Conservation (phyloP, 371 early-diverging fungal species). For the Mucor saturninus region DNA sequence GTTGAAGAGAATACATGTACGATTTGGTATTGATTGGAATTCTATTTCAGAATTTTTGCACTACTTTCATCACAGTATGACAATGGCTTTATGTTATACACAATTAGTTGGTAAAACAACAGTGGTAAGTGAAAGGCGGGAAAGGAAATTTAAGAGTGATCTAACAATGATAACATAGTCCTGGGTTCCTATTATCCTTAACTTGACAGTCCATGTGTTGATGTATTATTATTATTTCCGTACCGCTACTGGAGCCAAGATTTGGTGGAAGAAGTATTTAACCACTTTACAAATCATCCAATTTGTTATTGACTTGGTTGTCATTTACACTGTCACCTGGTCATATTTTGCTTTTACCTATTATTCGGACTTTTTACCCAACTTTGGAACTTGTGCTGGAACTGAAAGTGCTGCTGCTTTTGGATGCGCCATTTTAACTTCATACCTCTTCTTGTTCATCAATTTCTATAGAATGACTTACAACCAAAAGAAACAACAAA, state of each 20-base stretch:
- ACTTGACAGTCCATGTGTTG: conserved; percentile 86
- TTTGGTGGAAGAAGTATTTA: conserved; percentile 91
- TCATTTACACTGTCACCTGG: conserved; percentile 77
- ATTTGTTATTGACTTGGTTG: conserved; percentile 80
- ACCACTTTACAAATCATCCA: conserved; percentile 89
- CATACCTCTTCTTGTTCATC: conserved; percentile 84
- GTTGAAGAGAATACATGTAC: not conserved
- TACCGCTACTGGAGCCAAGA: conserved; percentile 75
- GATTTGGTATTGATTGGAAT: not conserved
- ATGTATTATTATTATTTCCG: conserved; percentile 93
- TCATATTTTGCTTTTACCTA: conserved; percentile 70
- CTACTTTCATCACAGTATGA: conserved; percentile 86
- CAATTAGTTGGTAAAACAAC: conserved; percentile 78
- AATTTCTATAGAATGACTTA: conserved; percentile 86
- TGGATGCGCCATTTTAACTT: conserved; percentile 76
- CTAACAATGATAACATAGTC: not conserved
- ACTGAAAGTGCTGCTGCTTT: conserved; percentile 75
- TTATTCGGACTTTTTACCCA: conserved; percentile 65
- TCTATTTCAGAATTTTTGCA: conserved; percentile 68
- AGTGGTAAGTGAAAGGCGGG: conserved; percentile 58
- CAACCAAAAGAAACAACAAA: conserved; percentile 37
- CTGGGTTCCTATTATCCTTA: conserved; percentile 64
- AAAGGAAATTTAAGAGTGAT: not conserved
- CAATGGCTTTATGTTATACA: conserved; percentile 79
- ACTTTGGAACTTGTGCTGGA: conserved; percentile 76